Evolutionary conservation across 129 eudicot genomes (phyloP).

Genomic region (Artemisia tridentata): DNA sequence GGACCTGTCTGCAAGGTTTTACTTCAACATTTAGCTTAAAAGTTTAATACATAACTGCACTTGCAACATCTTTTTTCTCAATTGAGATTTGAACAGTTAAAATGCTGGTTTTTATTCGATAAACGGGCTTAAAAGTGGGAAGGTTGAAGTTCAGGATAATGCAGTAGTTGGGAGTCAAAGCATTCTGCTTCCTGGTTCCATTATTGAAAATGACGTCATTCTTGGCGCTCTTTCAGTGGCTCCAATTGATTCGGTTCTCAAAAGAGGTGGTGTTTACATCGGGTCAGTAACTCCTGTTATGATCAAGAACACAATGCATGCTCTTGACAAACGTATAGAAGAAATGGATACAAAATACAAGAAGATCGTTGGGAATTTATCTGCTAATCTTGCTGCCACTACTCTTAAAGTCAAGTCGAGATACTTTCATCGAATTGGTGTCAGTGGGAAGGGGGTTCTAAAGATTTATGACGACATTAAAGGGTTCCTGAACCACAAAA

Average conservation of each 20-base stretch:
- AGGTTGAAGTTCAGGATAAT: slow-evolving; percentile 57
- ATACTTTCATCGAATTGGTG: slow-evolving; percentile 86
- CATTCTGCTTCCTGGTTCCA: slow-evolving; percentile 70
- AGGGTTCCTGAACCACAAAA: slow-evolving; percentile 67
- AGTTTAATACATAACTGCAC: too few species aligned
- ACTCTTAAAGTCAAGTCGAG: slow-evolving; percentile 73
- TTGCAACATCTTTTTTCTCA: too few species aligned
- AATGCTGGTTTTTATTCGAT: slow-evolving; percentile 53
- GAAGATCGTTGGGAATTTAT: slow-evolving; percentile 72
- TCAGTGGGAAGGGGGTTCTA: slow-evolving; percentile 63
- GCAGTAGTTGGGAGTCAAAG: slow-evolving; percentile 79
- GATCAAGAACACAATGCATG: slow-evolving; percentile 77
- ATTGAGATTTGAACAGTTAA: too few species aligned
- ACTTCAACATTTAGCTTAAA: too few species aligned
- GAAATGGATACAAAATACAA: slow-evolving; percentile 76
- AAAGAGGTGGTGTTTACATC: slow-evolving; percentile 71
- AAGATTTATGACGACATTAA: slow-evolving; percentile 53
- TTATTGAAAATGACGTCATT: slow-evolving; percentile 57
- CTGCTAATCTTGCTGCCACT: slow-evolving; percentile 87
- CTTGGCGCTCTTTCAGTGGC: slow-evolving; percentile 87
- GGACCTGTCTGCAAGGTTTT: too few species aligned
- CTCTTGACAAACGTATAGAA: slow-evolving; percentile 71
- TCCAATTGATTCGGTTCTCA: slow-evolving; percentile 62
- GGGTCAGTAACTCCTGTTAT: slow-evolving; percentile 72
- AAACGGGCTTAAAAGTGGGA: slow-evolving; percentile 47